Evolutionary conservation across 2,329 filamentous ascomycete species (phyloP), one percentile per base, ranked within the genome.

Genomic region (Curvularia lunata): DNA sequence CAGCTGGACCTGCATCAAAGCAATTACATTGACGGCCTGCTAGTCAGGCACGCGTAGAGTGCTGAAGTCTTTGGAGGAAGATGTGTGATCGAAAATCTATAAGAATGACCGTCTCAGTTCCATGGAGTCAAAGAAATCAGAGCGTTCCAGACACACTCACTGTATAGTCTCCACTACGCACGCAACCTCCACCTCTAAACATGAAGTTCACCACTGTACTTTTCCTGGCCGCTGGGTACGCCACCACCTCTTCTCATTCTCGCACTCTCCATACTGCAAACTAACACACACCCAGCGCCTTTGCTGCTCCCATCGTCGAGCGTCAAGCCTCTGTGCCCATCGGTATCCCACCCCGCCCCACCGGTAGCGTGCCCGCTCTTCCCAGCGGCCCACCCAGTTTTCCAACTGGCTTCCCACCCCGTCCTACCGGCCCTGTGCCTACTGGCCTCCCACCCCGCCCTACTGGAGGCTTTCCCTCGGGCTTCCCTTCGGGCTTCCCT

Each of bases 211-310:
- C 59, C 2, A 3, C 49, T 40, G 30, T 60, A 19, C 6, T 60
- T 27, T 30, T 64, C 40, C 48, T 64, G 48, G 61, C 52, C 40
- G 38, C 58, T 50, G 58, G 58, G 61, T 63, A 54, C 10, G 32
- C 23, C 9, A 6, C 18, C 23, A 34, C 9, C 38, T 23, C 34
- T 18, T n/a, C 10, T 19, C 48, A 30, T 38, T 2, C 32, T 23
- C 21, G 23, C 16, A 9, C 3, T 9, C 30, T 12, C 32, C 32
- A 6, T 37, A 13, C 5, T n/a, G 13, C 32, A 37, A 37, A 43
- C 54, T 58, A 42, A 61, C 47, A 54, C 7, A 34, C 37, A 5
- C 28, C 3, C 53, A 64, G 61, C 46, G 59, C 56, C 48, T 7
- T 64, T n/a, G 59, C 61, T 28, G 53, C 61, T 12, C 61, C 61